Evolutionary conservation across 352 stramenopile genomes (phyloP), one percentile per base, ranked within the genome.

Genomic region (Peronospora belbahrii): DNA sequence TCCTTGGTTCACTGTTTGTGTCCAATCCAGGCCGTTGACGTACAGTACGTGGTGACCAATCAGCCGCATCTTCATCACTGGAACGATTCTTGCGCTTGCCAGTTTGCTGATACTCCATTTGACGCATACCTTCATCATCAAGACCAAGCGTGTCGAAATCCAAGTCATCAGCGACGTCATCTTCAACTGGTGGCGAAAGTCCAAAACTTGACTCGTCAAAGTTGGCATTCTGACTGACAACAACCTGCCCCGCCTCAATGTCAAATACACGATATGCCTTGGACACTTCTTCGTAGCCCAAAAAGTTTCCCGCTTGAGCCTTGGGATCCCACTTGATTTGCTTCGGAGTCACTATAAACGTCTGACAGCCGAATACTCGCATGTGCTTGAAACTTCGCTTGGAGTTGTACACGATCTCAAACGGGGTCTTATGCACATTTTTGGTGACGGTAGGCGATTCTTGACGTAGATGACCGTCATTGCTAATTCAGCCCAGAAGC

Each of bases 381-480:
- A 41, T 41, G 35, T 41, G 35, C 35, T 38, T 38, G 4, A 38
- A n/a, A 38, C 32, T 38, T 23, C 14, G 32, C 32, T 38, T 38
- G 32, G 32, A 38, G 9, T 38, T 38, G 32, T 38, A 22, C 14
- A 38, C 7, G 18, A 38, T 38, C 32, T 38, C 32, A n/a, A 23
- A 23, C 13, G n/a, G 32, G 14, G 32, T 38, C 32, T 38, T 38
- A 15, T 38, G 15, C n/a, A 19, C 32, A 38, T 11, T 15, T 38
- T 38, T 3, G 32, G 14, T 20, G 32, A 38, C 13, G 32, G 32
- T 11, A 38, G 15, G 14, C 13, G n/a, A 11, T 38, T 38, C 32
- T 38, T 38, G 14, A 38, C 13, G 32, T 38, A 38, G 32, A 38
- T 38, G 6, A 15, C 32, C 6, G 32, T 22, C 32, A 38, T 38